A percentile compares a stretch with the other conserved stretches of the same genome.
Conservation (phyloP, 768 basidiomycete species). For the Lepiota brunneoincarnata region DNA sequence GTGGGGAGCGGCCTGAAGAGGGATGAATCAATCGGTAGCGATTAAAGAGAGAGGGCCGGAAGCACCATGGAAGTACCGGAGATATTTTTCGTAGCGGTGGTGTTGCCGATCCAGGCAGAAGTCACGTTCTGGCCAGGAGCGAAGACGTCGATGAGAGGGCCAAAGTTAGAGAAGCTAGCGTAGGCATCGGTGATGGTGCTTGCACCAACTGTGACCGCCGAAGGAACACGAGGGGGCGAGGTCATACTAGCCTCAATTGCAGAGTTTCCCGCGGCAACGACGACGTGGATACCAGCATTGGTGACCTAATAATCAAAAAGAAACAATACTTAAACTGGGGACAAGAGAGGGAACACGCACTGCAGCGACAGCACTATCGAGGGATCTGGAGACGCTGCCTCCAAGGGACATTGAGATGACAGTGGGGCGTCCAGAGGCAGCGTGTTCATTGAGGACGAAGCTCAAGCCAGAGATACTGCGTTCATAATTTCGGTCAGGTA, state of each 20-base stretch:
- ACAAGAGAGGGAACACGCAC: conserved; percentile 9
- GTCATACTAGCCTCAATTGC: conserved; percentile 22
- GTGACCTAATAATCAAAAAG: conserved; percentile 19
- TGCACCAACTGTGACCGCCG: conserved; percentile 34
- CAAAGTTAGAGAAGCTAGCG: conserved; percentile 34
- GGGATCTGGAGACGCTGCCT: conserved; percentile 20
- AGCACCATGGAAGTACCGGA: conserved; percentile 27
- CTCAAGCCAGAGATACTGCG: conserved; percentile 25
- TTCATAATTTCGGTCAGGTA: background rate
- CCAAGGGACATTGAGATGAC: conserved; percentile 33
- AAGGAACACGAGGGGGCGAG: conserved; percentile 30
- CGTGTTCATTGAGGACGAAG: conserved; percentile 22
- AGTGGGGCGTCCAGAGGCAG: conserved; percentile 20
- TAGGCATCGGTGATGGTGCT: conserved; percentile 26
- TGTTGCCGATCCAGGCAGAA: conserved; percentile 23
- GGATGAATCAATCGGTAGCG: background rate
- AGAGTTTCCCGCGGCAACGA: conserved; percentile 29
- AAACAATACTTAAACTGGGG: background rate
- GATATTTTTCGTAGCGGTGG: conserved; percentile 22
- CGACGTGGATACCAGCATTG: conserved; percentile 27
- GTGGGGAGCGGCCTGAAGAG: conserved; percentile 26
- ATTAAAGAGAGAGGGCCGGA: background rate
- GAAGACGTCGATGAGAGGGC: conserved; percentile 31
- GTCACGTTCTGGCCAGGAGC: conserved; percentile 29
- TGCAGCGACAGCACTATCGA: conserved; percentile 29